Conservation (phyloP, 257 asterid species). For the Lycium barbarum region DNA sequence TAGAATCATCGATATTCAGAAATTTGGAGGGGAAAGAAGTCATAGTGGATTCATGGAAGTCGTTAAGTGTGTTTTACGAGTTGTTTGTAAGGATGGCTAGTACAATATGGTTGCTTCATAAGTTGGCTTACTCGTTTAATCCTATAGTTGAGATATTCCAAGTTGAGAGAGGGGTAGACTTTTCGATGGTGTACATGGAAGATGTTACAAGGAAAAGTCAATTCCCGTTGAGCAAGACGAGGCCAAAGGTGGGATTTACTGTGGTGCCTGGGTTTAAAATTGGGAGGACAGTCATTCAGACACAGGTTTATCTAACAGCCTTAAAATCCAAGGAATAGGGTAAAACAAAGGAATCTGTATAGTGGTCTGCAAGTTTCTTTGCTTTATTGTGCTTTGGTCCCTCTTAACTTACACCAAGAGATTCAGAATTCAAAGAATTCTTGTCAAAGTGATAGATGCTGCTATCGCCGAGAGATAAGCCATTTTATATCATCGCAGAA, state of each 20-base stretch:
- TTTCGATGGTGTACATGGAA: constrained; percentile 87
- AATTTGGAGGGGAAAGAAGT: constrained; percentile 77
- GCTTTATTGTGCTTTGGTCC: not conserved
- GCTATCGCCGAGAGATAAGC: not conserved
- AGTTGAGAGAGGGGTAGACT: constrained; percentile 79
- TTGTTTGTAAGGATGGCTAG: constrained; percentile 89
- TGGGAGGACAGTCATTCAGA: constrained; percentile 74
- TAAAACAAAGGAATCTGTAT: constrained; percentile 1
- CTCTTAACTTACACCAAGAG: not conserved
- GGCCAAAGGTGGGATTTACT: constrained; percentile 85
- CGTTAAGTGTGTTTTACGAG: constrained; percentile 76
- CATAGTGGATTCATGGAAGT: constrained; percentile 88
- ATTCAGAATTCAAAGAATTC: constrained; percentile 24
- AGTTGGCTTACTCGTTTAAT: constrained; percentile 72
- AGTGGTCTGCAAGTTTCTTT: not conserved
- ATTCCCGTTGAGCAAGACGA: constrained; percentile 38
- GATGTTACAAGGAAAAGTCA: constrained; percentile 63
- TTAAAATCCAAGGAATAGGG: constrained; percentile 47
- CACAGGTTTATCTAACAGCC: constrained; percentile 78
- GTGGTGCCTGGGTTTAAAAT: constrained; percentile 91
- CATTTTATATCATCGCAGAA: not conserved
- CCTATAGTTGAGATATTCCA: constrained; percentile 87
- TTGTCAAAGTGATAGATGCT: not conserved
- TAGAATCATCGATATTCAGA: constrained; percentile 87
- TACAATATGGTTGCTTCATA: constrained; percentile 91